A percentile compares a stretch with the other conserved stretches of the same genome.
These are phyloP conservation scores for Venturiaceae sp. DNA, from an alignment of 2,329 filamentous ascomycete species.

Conservation along the genomic window DNA sequence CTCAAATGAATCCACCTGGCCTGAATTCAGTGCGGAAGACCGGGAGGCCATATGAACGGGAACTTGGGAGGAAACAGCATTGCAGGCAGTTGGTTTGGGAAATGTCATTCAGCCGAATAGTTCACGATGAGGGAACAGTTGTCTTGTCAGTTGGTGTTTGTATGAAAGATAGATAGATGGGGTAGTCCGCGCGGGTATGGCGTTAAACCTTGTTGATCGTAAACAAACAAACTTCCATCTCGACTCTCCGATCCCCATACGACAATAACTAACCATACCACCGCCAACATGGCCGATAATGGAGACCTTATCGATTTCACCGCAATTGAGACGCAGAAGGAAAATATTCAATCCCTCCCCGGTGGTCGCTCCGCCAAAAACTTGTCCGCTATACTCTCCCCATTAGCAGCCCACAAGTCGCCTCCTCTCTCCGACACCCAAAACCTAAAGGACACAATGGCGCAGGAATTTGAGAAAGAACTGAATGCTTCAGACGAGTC, in stretches of 20 bases:
- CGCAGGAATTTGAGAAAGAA: conserved; percentile 80
- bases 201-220: too few species aligned
- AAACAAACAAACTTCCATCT: too few species aligned
- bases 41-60: too few species aligned
- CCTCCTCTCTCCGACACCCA: conserved; percentile 57
- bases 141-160: too few species aligned
- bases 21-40: too few species aligned
- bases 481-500: conserved; percentile 69
- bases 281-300: conserved; percentile 26
- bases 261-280: background rate
- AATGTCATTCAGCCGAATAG: too few species aligned
- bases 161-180: too few species aligned
- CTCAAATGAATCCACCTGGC: too few species aligned
- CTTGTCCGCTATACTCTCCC: conserved; percentile 71
- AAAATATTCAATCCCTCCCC: conserved; percentile 92
- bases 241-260: background rate
- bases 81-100: too few species aligned
- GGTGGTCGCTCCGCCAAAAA: conserved; percentile 83
- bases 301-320: conserved; percentile 59
- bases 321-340: conserved; percentile 91
- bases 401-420: conserved; percentile 41
- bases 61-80: too few species aligned
- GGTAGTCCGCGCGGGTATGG: too few species aligned
- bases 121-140: too few species aligned
- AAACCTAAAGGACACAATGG: conserved; percentile 68